Evolutionary conservation across 257 asterid genomes (phyloP), one percentile per base, ranked within the genome.

Genomic region (Thymus quinquecostatus): DNA sequence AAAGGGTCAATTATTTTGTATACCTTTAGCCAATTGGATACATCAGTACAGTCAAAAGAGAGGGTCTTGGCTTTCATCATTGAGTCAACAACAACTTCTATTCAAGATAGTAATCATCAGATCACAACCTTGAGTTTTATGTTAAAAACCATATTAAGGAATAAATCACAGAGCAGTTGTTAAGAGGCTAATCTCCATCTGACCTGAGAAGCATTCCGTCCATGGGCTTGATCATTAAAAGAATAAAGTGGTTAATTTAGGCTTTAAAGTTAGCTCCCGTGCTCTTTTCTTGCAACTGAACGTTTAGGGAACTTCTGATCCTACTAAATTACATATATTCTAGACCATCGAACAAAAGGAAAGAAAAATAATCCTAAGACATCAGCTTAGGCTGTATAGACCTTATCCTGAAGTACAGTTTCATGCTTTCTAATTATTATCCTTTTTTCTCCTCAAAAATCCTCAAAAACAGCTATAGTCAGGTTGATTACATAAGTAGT

Each of bases 231-330:
- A 38, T 61, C 50, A 14, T 33, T 14, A 40, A 38, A 40, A 34
- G 50, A 4, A 21, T 62, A 62, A 8, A 41, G 49, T 41, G 36
- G 36, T 63, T 21, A 63, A 43, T 63, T 41, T 11, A 63, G 68
- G 68, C 38, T 43, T 28, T 1, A 27, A 62, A 44, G n/a, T n/a
- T n/a, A n/a, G n/a, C n/a, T n/a, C n/a, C n/a, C n/a, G n/a, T n/a
- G n/a, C n/a, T n/a, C n/a, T n/a, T n/a, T n/a, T n/a, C n/a, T n/a
- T n/a, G n/a, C n/a, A n/a, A n/a, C n/a, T n/a, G n/a, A n/a, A n/a
- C n/a, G n/a, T n/a, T n/a, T n/a, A n/a, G n/a, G n/a, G n/a, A n/a
- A n/a, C n/a, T n/a, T n/a, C n/a, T n/a, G n/a, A n/a, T n/a, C n/a
- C n/a, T n/a, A n/a, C n/a, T n/a, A n/a, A n/a, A n/a, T n/a, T n/a